These are phyloP conservation scores for Zangia roseola DNA, from an alignment of 768 basidiomycete genomes.

Conservation along the genomic window DNA sequence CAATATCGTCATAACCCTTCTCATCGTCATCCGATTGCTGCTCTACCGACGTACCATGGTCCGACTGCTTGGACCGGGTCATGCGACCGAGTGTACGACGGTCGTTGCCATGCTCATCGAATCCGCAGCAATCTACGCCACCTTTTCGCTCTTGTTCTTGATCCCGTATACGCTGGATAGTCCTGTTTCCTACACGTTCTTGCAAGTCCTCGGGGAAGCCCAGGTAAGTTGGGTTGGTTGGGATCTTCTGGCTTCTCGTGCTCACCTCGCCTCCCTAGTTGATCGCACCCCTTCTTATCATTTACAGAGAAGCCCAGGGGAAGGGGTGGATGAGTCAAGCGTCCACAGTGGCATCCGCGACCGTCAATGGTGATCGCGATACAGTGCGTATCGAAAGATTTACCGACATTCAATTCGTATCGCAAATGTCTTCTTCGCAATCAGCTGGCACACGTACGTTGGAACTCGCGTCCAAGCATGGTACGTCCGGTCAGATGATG, in stretches of 20 bases:
- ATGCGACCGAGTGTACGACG: conserved; percentile 24
- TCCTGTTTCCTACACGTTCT: conserved; percentile 31
- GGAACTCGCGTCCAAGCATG: conserved; percentile 8
- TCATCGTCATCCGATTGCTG: conserved; percentile 27
- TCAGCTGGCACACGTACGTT: background rate
- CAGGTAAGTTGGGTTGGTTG: conserved; percentile 24
- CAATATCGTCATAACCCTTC: conserved; percentile 24
- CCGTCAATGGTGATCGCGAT: background rate
- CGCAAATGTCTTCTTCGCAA: conserved; percentile 8
- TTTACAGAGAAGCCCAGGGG: conserved; percentile 39
- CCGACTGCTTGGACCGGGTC: conserved; percentile 21
- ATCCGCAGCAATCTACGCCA: conserved; percentile 30
- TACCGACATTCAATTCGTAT: conserved; percentile 26
- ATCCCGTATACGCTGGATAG: conserved; percentile 24
- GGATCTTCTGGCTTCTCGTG: background rate
- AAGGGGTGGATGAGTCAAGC: conserved; percentile 33
- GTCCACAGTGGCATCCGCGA: conserved; percentile 2
- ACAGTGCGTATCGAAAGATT: conserved; percentile 16
- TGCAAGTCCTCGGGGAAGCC: conserved; percentile 35
- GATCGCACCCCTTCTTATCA: conserved; percentile 38
- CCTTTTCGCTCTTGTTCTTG: conserved; percentile 26
- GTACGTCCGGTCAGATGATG: background rate
- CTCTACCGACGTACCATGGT: conserved; percentile 24
- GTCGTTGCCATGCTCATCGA: conserved; percentile 27
- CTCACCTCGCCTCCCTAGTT: conserved; percentile 24